Percentiles rank a stretch among this genome's conserved stretches.
Evolutionary conservation across 108 stramenopile species (phyloP).

Genomic region (Cylindrotheca closterium): DNA sequence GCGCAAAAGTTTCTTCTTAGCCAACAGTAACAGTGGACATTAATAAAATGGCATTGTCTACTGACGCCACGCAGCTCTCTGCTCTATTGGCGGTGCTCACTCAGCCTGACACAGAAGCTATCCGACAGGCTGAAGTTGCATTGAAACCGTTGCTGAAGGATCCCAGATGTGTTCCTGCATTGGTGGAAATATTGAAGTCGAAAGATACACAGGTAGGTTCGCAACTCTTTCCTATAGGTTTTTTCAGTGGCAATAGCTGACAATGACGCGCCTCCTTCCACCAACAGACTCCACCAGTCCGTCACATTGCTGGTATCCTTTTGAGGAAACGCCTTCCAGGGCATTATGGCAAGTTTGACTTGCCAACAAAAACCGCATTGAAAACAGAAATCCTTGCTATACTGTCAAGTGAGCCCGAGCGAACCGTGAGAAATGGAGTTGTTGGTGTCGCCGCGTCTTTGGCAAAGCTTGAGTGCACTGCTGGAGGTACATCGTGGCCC

Average conservation of each 20-base stretch:
- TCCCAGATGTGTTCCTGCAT: slow-evolving; percentile 69
- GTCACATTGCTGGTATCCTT: slow-evolving; percentile 91
- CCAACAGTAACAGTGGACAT: too few relatives aligned
- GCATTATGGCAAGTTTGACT: slow-evolving; percentile 79
- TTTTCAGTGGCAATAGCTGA: too few relatives aligned
- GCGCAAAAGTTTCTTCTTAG: too few relatives aligned
- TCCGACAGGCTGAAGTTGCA: slow-evolving; percentile 84
- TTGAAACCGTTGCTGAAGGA: slow-evolving; percentile 88
- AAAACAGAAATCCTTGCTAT: slow-evolving; percentile 69
- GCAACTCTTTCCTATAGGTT: too few relatives aligned
- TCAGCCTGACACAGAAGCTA: slow-evolving; percentile 85
- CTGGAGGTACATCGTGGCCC: slow-evolving; percentile 68
- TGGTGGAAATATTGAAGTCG: slow-evolving; percentile 68
- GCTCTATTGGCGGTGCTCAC: slow-evolving; percentile 69
- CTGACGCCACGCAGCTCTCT: slow-evolving; percentile 22
- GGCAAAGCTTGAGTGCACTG: slow-evolving; percentile 59
- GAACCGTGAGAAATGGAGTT: slow-evolving; percentile 78
- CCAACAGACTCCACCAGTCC: slow-evolving; percentile 47
- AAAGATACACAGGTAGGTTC: slow-evolving; percentile 51
- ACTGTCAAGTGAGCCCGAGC: slow-evolving; percentile 77
- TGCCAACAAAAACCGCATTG: slow-evolving; percentile 47
- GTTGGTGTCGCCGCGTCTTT: slow-evolving; percentile 78
- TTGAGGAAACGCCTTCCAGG: slow-evolving; percentile 85
- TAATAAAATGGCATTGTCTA: slow-evolving; percentile 24
- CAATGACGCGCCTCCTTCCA: background rate